phyloP scores from a whole-genome alignment of 1,284 basidiomycete species.

The Phlebopus sp. region DNA sequence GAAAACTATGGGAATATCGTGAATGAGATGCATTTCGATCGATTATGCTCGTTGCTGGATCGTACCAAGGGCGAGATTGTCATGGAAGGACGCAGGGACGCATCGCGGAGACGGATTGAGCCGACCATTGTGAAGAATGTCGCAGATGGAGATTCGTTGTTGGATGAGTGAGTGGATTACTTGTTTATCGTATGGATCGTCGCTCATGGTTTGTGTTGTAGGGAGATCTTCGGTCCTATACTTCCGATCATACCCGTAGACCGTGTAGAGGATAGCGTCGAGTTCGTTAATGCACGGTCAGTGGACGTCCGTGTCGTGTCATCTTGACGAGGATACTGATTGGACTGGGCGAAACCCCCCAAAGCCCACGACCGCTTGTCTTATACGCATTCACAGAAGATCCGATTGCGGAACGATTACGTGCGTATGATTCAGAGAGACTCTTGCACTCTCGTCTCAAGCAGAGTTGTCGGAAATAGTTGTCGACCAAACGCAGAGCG shows the following conservation, averaged over 20 bases:
- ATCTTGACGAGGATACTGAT: conserved; percentile 3
- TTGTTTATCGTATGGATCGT: neutral
- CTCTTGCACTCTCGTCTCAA: too few relatives aligned
- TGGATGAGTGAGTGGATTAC: conserved; percentile 33
- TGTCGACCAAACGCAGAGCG: conserved; percentile 46
- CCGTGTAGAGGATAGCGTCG: conserved; percentile 32
- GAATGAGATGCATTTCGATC: conserved; percentile 20
- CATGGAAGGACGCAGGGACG: conserved; percentile 44
- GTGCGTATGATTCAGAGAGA: conserved; percentile 13
- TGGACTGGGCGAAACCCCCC: neutral
- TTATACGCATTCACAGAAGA: conserved; percentile 33
- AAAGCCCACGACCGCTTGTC: conserved; percentile 26
- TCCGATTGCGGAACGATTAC: conserved; percentile 13
- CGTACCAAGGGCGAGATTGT: conserved; percentile 51
- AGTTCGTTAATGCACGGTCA: conserved; percentile 46
- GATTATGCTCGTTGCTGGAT: conserved; percentile 39
- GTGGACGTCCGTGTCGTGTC: conserved; percentile 7
- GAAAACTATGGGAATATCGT: conserved; percentile 21
- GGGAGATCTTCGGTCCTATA: conserved; percentile 70
- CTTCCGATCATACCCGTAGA: conserved; percentile 63
- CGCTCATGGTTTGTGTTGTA: conserved; percentile 15
- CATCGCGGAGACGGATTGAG: conserved; percentile 29
- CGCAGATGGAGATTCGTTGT: conserved; percentile 17
- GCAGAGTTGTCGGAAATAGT: conserved; percentile 33
- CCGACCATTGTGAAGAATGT: conserved; percentile 23